Percentiles rank a stretch among this genome's conserved stretches.
These are phyloP conservation scores for Colletotrichum sp. DNA, from an alignment of 2,329 filamentous ascomycete genomes.

Conservation along the genomic window DNA sequence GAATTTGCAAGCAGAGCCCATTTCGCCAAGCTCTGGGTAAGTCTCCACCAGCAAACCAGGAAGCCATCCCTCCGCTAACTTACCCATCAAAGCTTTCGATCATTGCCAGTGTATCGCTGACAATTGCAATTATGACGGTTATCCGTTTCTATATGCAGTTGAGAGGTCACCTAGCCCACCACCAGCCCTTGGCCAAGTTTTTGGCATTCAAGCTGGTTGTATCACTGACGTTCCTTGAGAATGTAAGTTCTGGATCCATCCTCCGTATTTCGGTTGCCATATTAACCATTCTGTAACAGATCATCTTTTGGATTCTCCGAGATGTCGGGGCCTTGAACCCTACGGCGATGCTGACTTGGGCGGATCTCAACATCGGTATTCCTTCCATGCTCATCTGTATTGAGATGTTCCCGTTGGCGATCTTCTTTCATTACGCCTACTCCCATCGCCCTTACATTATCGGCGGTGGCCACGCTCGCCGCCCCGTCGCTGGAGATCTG, in stretches of 20 bases:
- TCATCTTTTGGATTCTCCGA: conserved; percentile 30
- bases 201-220: conserved; percentile 32
- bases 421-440: conserved; percentile 28
- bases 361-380: conserved; percentile 27
- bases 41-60: not conserved
- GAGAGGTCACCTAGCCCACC: conserved; percentile 23
- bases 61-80: not conserved
- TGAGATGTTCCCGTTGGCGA: conserved; percentile 29
- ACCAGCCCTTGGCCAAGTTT: conserved; percentile 29
- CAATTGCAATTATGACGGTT: conserved; percentile 27
- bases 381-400: conserved; percentile 26
- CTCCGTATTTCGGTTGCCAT: not conserved
- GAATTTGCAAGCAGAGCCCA: conserved; percentile 29
- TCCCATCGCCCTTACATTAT: conserved; percentile 26
- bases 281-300: not conserved
- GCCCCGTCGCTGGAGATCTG: conserved; percentile 5
- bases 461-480: not conserved
- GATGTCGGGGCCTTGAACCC: conserved; percentile 22
- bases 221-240: conserved; percentile 23
- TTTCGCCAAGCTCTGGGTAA: conserved; percentile 34
- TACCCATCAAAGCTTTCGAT: conserved; percentile 26
- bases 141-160: conserved; percentile 23
- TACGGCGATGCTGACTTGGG: conserved; percentile 24
- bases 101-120: conserved; percentile 27
- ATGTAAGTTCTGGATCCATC: not conserved